Percentiles rank a stretch among this genome's conserved stretches.
phyloP scores from a whole-genome alignment of 345 rosid species.

The Citrus medica region DNA sequence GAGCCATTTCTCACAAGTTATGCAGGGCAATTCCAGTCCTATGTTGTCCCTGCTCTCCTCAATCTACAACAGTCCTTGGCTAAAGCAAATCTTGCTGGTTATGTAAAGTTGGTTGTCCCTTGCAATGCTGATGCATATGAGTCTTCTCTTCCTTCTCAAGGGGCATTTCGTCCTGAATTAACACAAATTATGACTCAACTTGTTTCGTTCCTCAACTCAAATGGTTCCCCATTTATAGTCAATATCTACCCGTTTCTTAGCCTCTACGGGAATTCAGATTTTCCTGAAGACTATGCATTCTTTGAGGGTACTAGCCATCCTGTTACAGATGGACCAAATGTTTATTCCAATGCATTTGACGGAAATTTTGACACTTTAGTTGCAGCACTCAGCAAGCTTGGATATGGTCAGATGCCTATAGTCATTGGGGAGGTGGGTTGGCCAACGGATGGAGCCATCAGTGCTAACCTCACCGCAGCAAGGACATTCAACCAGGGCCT shows the following conservation, averaged over 20 bases:
- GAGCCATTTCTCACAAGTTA: constrained; percentile 90
- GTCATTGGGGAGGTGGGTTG: constrained; percentile 96
- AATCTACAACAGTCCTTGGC: constrained; percentile 83
- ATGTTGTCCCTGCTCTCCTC: constrained; percentile 75
- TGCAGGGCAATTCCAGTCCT: constrained; percentile 59
- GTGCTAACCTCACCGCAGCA: constrained; percentile 87
- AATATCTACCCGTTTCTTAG: constrained; percentile 97
- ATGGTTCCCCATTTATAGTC: constrained; percentile 85
- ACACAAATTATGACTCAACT: constrained; percentile 79
- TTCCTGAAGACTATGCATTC: constrained; percentile 94
- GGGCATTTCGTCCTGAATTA: constrained; percentile 83
- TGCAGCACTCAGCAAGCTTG: constrained; percentile 77
- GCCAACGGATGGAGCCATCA: constrained; percentile 85
- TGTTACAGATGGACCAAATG: constrained; percentile 70
- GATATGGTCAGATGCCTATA: constrained; percentile 86
- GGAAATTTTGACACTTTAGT: constrained; percentile 91
- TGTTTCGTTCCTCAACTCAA: constrained; percentile 79
- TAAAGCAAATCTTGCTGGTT: constrained; percentile 75
- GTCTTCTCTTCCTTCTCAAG: constrained; percentile 81
- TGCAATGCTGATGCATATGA: constrained; percentile 97
- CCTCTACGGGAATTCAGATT: constrained; percentile 81
- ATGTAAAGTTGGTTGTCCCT: constrained; percentile 84
- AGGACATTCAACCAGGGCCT: constrained; percentile 90
- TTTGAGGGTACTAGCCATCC: constrained; percentile 83
- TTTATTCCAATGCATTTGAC: constrained; percentile 87